Percentiles rank a stretch among this genome's conserved stretches.
These are phyloP conservation scores for Peniophora sp. DNA, from an alignment of 1,284 basidiomycete genomes.

Conservation along the genomic window DNA sequence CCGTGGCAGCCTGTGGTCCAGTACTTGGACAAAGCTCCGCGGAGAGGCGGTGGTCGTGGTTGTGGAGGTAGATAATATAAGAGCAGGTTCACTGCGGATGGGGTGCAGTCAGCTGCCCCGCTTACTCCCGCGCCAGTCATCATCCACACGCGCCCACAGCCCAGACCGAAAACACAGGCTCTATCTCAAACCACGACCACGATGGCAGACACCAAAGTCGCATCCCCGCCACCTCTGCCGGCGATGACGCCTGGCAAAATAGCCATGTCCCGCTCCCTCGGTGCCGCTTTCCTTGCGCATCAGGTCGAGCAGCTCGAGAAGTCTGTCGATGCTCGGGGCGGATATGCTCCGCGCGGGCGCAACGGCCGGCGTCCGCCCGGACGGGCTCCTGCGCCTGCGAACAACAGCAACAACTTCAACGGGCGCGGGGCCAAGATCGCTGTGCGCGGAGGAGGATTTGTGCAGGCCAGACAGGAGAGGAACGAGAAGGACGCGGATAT, in stretches of 20 bases:
- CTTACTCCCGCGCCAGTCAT: no score
- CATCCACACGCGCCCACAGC: no score
- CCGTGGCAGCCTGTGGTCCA: not conserved
- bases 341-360: conserved; percentile 39
- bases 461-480: conserved; percentile 9
- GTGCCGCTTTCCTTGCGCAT: conserved; percentile 75
- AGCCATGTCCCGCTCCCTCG: conserved; percentile 75
- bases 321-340: conserved; percentile 48
- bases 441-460: conserved; percentile 3
- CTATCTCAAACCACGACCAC: not conserved
- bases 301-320: conserved; percentile 80
- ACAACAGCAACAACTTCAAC: not conserved
- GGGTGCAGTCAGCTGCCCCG: no score
- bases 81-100: no score
- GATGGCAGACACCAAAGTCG: conserved; percentile 11
- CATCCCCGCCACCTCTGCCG: not conserved
- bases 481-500: conserved; percentile 59
- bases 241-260: conserved; percentile 29
- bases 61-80: no score
- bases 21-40: no score
- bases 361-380: not conserved
- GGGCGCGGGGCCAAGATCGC: not conserved
- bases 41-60: no score
- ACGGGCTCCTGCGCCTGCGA: not conserved
- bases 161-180: no score